These are phyloP conservation scores for Massariosphaeria phaeospora DNA, from an alignment of 495 filamentous ascomycete genomes.

Conservation along the genomic window DNA sequence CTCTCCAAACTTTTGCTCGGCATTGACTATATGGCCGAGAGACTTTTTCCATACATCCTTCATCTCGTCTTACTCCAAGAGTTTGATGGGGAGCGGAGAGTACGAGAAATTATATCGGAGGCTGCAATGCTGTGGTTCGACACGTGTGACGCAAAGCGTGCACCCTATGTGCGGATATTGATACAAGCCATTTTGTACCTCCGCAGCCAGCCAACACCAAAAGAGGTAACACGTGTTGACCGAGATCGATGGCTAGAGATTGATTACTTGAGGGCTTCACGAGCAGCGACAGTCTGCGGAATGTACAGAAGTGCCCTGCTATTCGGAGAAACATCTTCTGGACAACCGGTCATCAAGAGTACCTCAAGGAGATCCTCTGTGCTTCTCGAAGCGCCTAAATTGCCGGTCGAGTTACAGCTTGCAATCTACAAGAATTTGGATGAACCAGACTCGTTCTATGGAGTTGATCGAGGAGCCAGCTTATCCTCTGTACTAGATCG, in stretches of 20 bases:
- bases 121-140: slow-evolving; percentile 50
- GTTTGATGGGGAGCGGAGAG: slow-evolving; percentile 47
- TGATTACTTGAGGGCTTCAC: slow-evolving; percentile 65
- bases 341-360: slow-evolving; percentile 32
- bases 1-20: slow-evolving; percentile 23
- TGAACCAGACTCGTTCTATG: slow-evolving; percentile 94
- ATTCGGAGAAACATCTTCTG: slow-evolving; percentile 69
- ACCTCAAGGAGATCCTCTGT: slow-evolving; percentile 62
- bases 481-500: slow-evolving; percentile 70
- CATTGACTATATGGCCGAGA: slow-evolving; percentile 31
- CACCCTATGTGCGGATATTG: slow-evolving; percentile 55
- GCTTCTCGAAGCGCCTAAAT: slow-evolving; percentile 46
- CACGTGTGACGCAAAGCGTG: slow-evolving; percentile 38
- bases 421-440: slow-evolving; percentile 84
- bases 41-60: slow-evolving; percentile 43
- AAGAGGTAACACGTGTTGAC: slow-evolving; percentile 71
- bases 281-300: slow-evolving; percentile 72
- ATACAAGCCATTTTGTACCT: slow-evolving; percentile 83
- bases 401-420: slow-evolving; percentile 64
- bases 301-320: slow-evolving; percentile 83
- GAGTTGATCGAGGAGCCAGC: slow-evolving; percentile 73
- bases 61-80: slow-evolving; percentile 66
- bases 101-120: slow-evolving; percentile 48
- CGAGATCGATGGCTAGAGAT: slow-evolving; percentile 81
- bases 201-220: slow-evolving; percentile 67